A percentile compares a stretch with the other conserved stretches of the same genome.
These are phyloP conservation scores for Knoxia roxburghii DNA, from an alignment of 257 asterid species.

Conservation along the genomic window DNA sequence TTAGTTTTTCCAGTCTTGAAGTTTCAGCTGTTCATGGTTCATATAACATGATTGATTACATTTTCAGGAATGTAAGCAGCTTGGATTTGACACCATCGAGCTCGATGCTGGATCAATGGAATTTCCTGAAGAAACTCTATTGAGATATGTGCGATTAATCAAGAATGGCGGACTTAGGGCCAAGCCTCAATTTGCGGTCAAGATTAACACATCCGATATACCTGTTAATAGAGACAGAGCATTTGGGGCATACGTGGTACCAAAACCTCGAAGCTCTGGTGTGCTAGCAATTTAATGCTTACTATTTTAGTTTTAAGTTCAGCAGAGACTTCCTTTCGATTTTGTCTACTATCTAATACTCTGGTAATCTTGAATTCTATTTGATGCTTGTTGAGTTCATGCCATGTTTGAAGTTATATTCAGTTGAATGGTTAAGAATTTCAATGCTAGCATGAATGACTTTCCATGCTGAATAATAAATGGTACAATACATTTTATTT, in stretches of 20 bases:
- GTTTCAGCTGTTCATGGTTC: background rate
- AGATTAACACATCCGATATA: constrained; percentile 71
- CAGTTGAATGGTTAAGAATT: no score
- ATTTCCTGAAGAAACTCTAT: constrained; percentile 73
- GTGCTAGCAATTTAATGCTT: constrained; percentile 15
- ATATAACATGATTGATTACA: background rate
- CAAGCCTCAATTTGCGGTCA: constrained; percentile 77
- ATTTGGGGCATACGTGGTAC: constrained; percentile 71
- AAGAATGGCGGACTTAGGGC: constrained; percentile 81
- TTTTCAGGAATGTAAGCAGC: constrained; percentile 70
- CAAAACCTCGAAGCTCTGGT: constrained; percentile 67
- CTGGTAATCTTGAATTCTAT: background rate
- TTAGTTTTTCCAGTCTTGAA: background rate
- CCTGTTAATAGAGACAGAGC: constrained; percentile 55
- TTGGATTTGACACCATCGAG: constrained; percentile 89
- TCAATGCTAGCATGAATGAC: no score
- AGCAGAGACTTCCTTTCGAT: background rate
- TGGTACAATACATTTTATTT: background rate
- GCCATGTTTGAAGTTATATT: background rate
- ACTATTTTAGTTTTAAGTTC: background rate
- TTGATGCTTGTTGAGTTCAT: background rate
- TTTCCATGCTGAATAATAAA: background rate
- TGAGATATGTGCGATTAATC: constrained; percentile 84
- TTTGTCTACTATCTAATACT: background rate
- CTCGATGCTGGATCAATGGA: constrained; percentile 72